These are phyloP conservation scores for Zasmidium cellare DNA, from an alignment of 2,329 filamentous ascomycete genomes.

Conservation along the genomic window DNA sequence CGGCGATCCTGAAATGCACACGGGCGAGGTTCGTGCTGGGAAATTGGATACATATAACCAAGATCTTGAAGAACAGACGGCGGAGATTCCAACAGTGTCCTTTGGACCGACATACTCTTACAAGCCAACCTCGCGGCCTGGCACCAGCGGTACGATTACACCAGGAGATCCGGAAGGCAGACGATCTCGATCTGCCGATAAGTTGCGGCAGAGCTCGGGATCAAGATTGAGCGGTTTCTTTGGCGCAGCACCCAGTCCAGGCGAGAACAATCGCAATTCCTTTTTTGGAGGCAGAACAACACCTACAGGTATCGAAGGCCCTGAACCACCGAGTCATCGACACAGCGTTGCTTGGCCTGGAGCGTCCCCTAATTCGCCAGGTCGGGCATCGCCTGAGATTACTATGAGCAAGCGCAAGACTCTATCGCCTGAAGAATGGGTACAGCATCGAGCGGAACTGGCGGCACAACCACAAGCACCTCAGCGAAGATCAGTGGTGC, in stretches of 20 bases:
- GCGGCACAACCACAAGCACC: slow-evolving; percentile 51
- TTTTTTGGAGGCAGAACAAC: slow-evolving; percentile 34
- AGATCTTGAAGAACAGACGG: slow-evolving; percentile 38
- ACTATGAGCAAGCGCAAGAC: slow-evolving; percentile 51
- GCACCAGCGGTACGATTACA: slow-evolving; percentile 55
- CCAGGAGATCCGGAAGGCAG: slow-evolving; percentile 30
- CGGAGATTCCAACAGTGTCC: slow-evolving; percentile 72
- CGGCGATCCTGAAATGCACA: slow-evolving; percentile 54
- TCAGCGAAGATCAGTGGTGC: slow-evolving; percentile 27
- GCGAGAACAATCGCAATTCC: slow-evolving; percentile 32
- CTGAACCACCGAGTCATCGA: slow-evolving; percentile 49
- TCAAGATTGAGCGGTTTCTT: slow-evolving; percentile 20
- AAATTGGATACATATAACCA: slow-evolving; percentile 36
- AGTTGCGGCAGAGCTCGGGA: slow-evolving; percentile 25
- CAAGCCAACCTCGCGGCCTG: slow-evolving; percentile 54
- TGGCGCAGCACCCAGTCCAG: slow-evolving; percentile 22
- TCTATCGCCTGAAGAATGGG: slow-evolving; percentile 78
- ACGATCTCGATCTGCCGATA: slow-evolving; percentile 30
- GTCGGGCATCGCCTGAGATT: slow-evolving; percentile 26
- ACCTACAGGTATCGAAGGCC: slow-evolving; percentile 30
- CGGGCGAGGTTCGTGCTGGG: slow-evolving; percentile 42
- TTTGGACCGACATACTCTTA: slow-evolving; percentile 84
- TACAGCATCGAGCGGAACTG: slow-evolving; percentile 70
- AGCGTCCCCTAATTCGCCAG: slow-evolving; percentile 51
- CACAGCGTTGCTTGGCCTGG: slow-evolving; percentile 77